Evolutionary conservation across 2,329 filamentous ascomycete species (phyloP).

Genomic region (Pseudogymnoascus sp.): DNA sequence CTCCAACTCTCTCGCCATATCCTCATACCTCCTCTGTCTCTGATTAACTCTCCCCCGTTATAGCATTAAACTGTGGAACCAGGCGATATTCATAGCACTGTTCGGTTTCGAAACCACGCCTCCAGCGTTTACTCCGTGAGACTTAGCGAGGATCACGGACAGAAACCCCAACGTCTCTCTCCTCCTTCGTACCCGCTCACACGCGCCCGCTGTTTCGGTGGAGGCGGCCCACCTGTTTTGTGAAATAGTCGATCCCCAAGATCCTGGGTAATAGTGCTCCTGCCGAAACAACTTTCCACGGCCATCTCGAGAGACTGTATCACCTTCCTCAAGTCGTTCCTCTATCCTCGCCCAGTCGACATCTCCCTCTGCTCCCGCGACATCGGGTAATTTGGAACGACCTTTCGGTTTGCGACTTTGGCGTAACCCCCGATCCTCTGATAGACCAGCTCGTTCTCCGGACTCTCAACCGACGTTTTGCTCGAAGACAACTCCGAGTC

Average conservation of each 20-base stretch:
- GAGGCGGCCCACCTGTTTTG: not conserved
- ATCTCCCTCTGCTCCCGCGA: not conserved
- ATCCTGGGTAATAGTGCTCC: not conserved
- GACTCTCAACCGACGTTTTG: not conserved
- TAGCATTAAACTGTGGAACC: not conserved
- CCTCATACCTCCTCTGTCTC: not conserved
- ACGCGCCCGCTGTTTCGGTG: not conserved
- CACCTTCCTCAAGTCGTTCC: not conserved
- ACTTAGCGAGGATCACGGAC: not conserved
- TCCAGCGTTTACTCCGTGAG: not conserved
- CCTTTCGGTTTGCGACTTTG: not conserved
- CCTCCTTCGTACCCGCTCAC: not conserved
- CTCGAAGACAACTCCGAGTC: not conserved
- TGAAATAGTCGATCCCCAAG: slow-evolving; percentile 3
- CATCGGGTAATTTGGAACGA: not conserved
- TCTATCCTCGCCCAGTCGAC: not conserved
- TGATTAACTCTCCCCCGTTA: not conserved
- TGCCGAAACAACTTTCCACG: not conserved
- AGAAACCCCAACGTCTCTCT: not conserved
- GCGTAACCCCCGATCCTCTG: not conserved
- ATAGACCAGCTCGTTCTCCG: not conserved
- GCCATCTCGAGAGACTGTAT: not conserved
- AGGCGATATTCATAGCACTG: not conserved
- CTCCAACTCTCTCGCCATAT: not conserved
- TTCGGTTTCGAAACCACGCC: not conserved